These are phyloP conservation scores for Ascochyta fabae DNA, from an alignment of 2,329 filamentous ascomycete species.

Conservation along the genomic window DNA sequence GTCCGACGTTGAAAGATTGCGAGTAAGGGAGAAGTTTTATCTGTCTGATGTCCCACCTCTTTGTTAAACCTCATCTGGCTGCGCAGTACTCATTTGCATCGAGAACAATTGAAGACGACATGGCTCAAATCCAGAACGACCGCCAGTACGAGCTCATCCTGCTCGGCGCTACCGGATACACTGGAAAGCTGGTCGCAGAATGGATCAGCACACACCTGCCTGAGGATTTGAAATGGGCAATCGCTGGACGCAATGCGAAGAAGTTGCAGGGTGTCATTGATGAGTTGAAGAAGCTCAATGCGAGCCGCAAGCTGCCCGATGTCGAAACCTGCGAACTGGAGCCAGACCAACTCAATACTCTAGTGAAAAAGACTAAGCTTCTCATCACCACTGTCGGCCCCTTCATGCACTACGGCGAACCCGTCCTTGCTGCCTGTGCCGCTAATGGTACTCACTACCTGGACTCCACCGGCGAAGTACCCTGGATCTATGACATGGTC, in stretches of 20 bases:
- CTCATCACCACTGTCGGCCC: slow-evolving; percentile 69
- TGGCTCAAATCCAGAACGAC: slow-evolving; percentile 29
- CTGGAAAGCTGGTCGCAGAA: slow-evolving; percentile 77
- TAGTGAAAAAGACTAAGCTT: slow-evolving; percentile 63
- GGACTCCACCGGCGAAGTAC: slow-evolving; percentile 69
- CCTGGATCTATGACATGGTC: slow-evolving; percentile 69
- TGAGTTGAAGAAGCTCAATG: slow-evolving; percentile 69
- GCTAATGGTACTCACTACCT: slow-evolving; percentile 71
- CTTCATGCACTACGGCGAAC: slow-evolving; percentile 68
- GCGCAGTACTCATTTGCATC: slow-evolving; percentile 10
- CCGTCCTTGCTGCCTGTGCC: slow-evolving; percentile 69
- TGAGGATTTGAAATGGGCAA: slow-evolving; percentile 82
- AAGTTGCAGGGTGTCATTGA: slow-evolving; percentile 75
- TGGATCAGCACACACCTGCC: slow-evolving; percentile 75
- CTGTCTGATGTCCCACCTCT: slow-evolving; percentile 15
- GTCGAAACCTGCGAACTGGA: slow-evolving; percentile 53
- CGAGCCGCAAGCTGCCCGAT: slow-evolving; percentile 67
- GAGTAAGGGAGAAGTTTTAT: slow-evolving; percentile 18
- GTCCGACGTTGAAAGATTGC: slow-evolving; percentile 24
- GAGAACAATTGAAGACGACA: slow-evolving; percentile 17
- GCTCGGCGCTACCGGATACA: slow-evolving; percentile 79
- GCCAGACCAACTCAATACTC: slow-evolving; percentile 56
- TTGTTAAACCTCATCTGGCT: slow-evolving; percentile 11
- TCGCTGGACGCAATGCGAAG: slow-evolving; percentile 79
- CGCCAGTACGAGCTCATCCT: slow-evolving; percentile 70